Conservation (phyloP, 306 rosid species). For the Luffa aegyptiaca region DNA sequence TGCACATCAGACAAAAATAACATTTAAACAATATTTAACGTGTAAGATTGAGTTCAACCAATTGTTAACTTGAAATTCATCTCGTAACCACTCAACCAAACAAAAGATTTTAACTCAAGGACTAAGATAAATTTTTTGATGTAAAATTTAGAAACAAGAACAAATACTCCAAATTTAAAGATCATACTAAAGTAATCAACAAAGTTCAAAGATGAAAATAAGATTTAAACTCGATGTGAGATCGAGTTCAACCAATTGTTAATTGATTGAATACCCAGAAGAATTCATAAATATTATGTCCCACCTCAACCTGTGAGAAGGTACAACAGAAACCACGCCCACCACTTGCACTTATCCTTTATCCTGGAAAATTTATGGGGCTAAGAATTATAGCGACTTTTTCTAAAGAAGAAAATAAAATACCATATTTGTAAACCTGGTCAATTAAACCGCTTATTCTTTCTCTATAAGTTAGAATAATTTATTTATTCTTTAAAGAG, state of each 20-base stretch:
- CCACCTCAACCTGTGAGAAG: neutral
- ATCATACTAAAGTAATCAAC: neutral
- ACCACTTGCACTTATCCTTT: constrained; percentile 7
- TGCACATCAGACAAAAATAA: neutral
- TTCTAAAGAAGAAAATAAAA: neutral
- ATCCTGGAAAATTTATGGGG: neutral
- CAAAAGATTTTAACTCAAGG: neutral
- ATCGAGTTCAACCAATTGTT: neutral
- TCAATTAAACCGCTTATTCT: neutral
- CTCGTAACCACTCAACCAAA: neutral
- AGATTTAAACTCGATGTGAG: neutral
- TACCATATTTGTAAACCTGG: neutral
- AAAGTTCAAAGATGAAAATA: neutral
- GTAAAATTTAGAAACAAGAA: neutral
- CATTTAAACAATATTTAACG: neutral
- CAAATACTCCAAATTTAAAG: neutral
- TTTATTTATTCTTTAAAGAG: neutral
- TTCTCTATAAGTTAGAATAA: neutral
- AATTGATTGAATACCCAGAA: too few species aligned
- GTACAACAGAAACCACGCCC: neutral
- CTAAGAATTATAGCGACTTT: neutral
- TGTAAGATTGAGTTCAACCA: neutral
- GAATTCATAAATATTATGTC: neutral
- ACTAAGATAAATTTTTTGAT: neutral
- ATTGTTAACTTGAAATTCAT: neutral